phyloP scores from a whole-genome alignment of 495 filamentous ascomycete genomes.

The Neurospora terricola region DNA sequence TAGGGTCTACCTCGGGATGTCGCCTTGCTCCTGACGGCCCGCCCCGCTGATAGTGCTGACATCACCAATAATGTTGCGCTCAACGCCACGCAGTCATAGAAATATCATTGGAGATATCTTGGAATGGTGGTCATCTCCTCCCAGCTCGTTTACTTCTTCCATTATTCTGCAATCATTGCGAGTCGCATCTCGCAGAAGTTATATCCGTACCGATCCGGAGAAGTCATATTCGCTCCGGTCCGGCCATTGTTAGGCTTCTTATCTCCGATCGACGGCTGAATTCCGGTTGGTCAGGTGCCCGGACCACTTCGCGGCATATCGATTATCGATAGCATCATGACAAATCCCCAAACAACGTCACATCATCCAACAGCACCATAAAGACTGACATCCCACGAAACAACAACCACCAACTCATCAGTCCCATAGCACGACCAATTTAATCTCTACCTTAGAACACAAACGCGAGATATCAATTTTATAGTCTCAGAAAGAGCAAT shows the following conservation, averaged over 20 bases:
- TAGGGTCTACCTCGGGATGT: background rate
- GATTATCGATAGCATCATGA: background rate
- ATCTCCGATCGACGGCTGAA: background rate
- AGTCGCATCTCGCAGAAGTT: background rate
- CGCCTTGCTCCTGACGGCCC: background rate
- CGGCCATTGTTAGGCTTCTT: background rate
- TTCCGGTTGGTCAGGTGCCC: background rate
- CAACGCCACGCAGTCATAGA: background rate
- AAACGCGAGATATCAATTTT: background rate
- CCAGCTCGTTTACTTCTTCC: background rate
- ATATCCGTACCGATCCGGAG: background rate
- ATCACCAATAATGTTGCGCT: background rate
- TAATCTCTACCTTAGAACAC: rapidly evolving
- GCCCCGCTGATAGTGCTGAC: background rate
- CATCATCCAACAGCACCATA: background rate
- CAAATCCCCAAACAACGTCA: background rate
- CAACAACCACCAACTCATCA: background rate
- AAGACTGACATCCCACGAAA: background rate
- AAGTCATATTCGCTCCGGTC: background rate
- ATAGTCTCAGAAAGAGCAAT: background rate
- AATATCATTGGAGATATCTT: background rate
- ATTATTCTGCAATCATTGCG: background rate
- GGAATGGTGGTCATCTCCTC: background rate
- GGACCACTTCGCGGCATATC: background rate
- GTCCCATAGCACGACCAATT: background rate